Percentiles rank a stretch among this genome's conserved stretches.
phyloP scores from a whole-genome alignment of 2,329 filamentous ascomycete genomes.

The Diplocarpon rosae region DNA sequence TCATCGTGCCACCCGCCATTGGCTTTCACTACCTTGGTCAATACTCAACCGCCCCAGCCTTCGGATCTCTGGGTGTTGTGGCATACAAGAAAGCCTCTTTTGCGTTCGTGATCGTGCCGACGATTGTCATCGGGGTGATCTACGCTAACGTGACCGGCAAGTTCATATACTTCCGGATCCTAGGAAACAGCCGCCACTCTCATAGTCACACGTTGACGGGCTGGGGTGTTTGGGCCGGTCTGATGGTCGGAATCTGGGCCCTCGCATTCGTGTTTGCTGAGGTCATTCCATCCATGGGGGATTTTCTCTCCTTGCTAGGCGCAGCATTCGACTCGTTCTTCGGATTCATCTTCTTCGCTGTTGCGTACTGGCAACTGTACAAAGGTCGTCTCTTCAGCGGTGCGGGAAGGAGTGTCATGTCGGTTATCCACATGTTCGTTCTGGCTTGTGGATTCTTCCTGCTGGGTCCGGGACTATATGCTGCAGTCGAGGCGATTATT shows the following conservation, averaged over 20 bases:
- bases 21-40: conserved; percentile 38
- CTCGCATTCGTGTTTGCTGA: conserved; percentile 37
- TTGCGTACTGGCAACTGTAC: conserved; percentile 38
- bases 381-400: conserved; percentile 30
- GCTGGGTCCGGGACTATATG: conserved; percentile 40
- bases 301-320: conserved; percentile 37
- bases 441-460: conserved; percentile 37
- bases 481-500: conserved; percentile 40
- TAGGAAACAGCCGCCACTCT: conserved; percentile 34
- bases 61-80: conserved; percentile 34
- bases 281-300: conserved; percentile 38
- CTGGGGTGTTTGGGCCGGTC: conserved; percentile 34
- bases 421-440: conserved; percentile 35
- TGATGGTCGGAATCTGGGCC: conserved; percentile 34
- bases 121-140: conserved; percentile 37
- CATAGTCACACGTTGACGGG: conserved; percentile 37
- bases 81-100: conserved; percentile 38
- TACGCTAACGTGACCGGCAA: conserved; percentile 39
- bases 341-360: conserved; percentile 39
- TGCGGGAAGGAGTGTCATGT: conserved; percentile 30
- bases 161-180: conserved; percentile 34
- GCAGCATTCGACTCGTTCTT: conserved; percentile 40
- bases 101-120: conserved; percentile 40
- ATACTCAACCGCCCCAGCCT: conserved; percentile 38
- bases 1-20: conserved; percentile 38